Base-by-base conservation (phyloP, 345 rosid species). In the Eutrema yunnanense region DNA sequence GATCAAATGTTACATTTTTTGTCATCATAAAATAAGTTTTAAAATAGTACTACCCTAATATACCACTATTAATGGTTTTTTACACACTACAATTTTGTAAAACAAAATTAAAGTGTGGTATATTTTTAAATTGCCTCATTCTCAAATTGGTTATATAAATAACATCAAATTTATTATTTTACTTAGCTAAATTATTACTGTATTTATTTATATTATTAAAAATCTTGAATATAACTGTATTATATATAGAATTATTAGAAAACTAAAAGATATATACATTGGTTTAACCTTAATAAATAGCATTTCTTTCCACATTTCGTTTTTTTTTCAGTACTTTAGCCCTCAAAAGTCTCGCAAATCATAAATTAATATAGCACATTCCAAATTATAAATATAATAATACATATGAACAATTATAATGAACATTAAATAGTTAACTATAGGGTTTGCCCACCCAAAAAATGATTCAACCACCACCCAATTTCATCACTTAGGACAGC, bases 391-490 rank as follows among this genome's bases (percentile, higher is more conserved):
- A 50, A 66, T 3, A 38, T 65, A 46, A 29, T n/a, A 46, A 29
- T n/a, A 10, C 46, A 29, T n/a, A 10, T 55, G 57, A 55, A 46
- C 3, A 54, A 9, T 2, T 46, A 55, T 48, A 49, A 58, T 19
- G 30, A 48, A 66, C 69, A 48, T 19, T 65, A 11, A 58, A 41
- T 67, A 49, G 37, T 50, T 67, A 50, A 33, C 49, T 67, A 22
- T 58, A 65, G 73, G 61, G 60, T 59, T 74, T 50, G 62, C 62
- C 48, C 22, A 62, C 51, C 37, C 22, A 26, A 71, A 49, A 29
- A 16, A 56, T n/a, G 33, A 65, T 70, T 32, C 75, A 76, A 70
- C 79, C 47, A 32, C 79, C 79, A 76, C 79, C 79, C 53, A 76
- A 69, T 75, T 67, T 61, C 22, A 32, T 56, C 65, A 55, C 51